Percentiles rank a stretch among this genome's conserved stretches.
phyloP scores from a whole-genome alignment of 768 basidiomycete species.

The Boletus rex-veris region DNA sequence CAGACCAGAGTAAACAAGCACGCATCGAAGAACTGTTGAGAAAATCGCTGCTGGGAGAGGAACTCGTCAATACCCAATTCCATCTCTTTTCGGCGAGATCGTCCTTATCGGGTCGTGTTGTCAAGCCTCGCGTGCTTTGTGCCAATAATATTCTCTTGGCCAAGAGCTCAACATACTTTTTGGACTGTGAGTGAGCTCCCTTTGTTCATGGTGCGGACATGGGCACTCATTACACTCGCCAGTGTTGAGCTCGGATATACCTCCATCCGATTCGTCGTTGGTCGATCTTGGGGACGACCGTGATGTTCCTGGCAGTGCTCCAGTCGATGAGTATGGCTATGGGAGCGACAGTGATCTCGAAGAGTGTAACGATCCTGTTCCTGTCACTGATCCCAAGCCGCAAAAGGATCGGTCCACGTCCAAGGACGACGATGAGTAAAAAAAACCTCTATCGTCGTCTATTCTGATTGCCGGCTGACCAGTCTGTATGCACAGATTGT shows the following conservation, averaged over 20 bases:
- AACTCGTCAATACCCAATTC: slow-evolving; percentile 30
- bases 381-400: too few relatives aligned
- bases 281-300: background rate
- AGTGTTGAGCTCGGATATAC: background rate
- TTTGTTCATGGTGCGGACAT: background rate
- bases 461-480: slow-evolving; percentile 1
- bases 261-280: background rate
- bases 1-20: slow-evolving; percentile 9
- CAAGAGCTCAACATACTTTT: slow-evolving; percentile 25
- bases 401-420: too few relatives aligned
- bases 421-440: too few relatives aligned
- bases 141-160: slow-evolving; percentile 28
- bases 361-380: background rate
- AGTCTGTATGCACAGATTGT: slow-evolving; percentile 4
- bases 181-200: slow-evolving; percentile 15
- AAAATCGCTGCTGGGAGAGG: slow-evolving; percentile 25
- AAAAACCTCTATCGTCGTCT: too few relatives aligned
- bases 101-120: slow-evolving; percentile 2
- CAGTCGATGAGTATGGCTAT: background rate
- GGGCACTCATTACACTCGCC: background rate
- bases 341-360: background rate
- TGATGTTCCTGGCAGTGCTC: background rate
- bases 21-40: slow-evolving; percentile 22
- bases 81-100: slow-evolving; percentile 24
- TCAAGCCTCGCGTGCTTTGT: slow-evolving; percentile 22